These are phyloP conservation scores for Rubroboletus pulcherrimus DNA, from an alignment of 768 basidiomycete species.

Conservation along the genomic window DNA sequence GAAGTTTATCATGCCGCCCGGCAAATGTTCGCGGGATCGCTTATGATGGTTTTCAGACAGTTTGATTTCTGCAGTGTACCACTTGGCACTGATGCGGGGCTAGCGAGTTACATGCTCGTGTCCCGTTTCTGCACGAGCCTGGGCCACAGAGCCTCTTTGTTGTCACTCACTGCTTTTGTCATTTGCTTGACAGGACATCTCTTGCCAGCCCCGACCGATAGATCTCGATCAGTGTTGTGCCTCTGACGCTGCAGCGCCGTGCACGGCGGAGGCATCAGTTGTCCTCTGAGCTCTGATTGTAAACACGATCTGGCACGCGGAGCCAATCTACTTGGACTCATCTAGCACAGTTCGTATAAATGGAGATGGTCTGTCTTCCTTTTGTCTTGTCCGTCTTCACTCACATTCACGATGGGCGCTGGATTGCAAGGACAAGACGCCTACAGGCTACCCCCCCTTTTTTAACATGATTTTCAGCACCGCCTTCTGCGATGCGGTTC, in stretches of 20 bases:
- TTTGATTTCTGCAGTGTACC: background rate
- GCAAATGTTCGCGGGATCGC: constrained; percentile 33
- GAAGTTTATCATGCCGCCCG: constrained; percentile 21
- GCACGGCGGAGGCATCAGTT: background rate
- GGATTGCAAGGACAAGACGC: background rate
- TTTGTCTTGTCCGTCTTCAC: background rate
- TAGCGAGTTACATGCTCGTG: background rate
- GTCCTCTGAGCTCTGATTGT: background rate
- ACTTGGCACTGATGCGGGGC: background rate
- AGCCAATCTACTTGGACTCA: background rate
- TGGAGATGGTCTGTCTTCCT: background rate
- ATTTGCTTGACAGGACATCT: constrained; percentile 1
- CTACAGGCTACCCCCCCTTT: too few species aligned
- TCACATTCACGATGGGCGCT: background rate
- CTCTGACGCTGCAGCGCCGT: constrained; percentile 17
- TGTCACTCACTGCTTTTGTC: background rate
- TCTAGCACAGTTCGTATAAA: background rate
- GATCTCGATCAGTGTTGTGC: constrained; percentile 8
- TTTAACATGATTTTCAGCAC: background rate
- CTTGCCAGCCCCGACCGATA: background rate
- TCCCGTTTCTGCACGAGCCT: background rate
- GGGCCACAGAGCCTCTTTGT: background rate
- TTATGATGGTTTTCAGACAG: constrained; percentile 8
- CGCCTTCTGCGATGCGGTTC: background rate
- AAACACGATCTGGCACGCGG: background rate